These are phyloP conservation scores for Glycine tomentella DNA, from an alignment of 306 rosid species.

Conservation along the genomic window DNA sequence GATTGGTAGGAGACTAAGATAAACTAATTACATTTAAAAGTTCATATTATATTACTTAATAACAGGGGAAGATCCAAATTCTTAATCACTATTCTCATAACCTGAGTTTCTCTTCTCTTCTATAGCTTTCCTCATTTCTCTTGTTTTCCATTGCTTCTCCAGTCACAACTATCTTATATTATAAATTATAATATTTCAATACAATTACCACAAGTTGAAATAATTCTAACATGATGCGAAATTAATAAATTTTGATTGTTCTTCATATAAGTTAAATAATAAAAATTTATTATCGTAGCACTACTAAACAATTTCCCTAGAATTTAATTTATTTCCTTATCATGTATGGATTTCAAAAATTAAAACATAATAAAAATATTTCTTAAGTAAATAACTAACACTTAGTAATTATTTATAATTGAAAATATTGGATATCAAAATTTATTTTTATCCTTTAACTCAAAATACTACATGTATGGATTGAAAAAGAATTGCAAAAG, in stretches of 20 bases:
- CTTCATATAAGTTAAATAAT: neutral
- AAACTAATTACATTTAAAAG: neutral
- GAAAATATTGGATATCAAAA: neutral
- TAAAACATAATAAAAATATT: neutral
- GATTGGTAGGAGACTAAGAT: neutral
- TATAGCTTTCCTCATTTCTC: neutral
- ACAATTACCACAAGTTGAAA: neutral
- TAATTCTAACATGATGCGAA: neutral
- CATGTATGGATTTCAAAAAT: neutral
- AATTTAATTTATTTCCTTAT: neutral
- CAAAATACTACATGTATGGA: neutral
- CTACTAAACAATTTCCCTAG: neutral
- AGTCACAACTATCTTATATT: neutral
- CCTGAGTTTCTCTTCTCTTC: neutral
- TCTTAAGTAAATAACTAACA: neutral
- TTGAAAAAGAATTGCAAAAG: neutral
- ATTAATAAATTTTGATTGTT: neutral
- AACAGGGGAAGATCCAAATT: neutral
- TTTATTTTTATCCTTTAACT: neutral
- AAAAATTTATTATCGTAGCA: neutral
- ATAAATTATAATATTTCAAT: no score
- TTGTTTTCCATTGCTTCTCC: neutral
- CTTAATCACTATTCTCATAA: neutral
- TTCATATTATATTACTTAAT: neutral
- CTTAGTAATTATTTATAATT: neutral